A percentile compares a stretch with the other conserved stretches of the same genome.
phyloP scores from a whole-genome alignment of 2,329 filamentous ascomycete genomes.

The Chaetomium globosum region DNA sequence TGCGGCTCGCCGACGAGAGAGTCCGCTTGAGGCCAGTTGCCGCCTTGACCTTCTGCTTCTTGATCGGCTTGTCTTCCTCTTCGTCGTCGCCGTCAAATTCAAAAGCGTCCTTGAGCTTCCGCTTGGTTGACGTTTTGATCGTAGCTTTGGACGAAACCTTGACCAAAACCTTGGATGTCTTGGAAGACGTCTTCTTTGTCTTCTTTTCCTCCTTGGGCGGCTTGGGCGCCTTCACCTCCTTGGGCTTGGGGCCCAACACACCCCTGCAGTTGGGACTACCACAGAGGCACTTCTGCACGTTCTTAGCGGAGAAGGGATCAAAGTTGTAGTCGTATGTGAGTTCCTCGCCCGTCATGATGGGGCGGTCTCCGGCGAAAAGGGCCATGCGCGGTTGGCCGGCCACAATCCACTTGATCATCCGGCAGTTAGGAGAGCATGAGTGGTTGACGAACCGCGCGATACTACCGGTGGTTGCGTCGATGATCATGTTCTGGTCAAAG shows the following conservation, averaged over 20 bases:
- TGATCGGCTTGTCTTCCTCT: conserved; percentile 39
- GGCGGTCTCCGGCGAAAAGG: conserved; percentile 85
- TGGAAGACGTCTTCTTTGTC: conserved; percentile 49
- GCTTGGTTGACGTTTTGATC: conserved; percentile 48
- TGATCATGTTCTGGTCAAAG: conserved; percentile 97
- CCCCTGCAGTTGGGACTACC: conserved; percentile 66
- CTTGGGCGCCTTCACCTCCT: conserved; percentile 55
- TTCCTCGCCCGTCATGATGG: conserved; percentile 93
- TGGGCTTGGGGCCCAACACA: conserved; percentile 63
- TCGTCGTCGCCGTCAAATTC: conserved; percentile 46
- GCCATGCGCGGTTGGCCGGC: conserved; percentile 93
- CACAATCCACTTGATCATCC: conserved; percentile 98
- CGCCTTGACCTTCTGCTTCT: conserved; percentile 54
- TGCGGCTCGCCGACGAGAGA: conserved; percentile 40
- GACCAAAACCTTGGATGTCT: conserved; percentile 36
- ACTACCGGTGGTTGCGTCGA: conserved; percentile 92
- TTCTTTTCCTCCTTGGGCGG: conserved; percentile 47
- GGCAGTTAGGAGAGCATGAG: conserved; percentile 92
- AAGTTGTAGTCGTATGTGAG: conserved; percentile 90
- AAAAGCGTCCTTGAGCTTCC: conserved; percentile 59
- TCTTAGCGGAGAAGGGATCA: conserved; percentile 69
- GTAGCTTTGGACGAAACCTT: conserved; percentile 44
- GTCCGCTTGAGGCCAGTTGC: conserved; percentile 43
- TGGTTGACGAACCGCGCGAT: conserved; percentile 99
- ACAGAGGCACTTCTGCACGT: conserved; percentile 68